Conservation (phyloP, 2,329 filamentous ascomycete genomes). For the Setomelanomma holmii region DNA sequence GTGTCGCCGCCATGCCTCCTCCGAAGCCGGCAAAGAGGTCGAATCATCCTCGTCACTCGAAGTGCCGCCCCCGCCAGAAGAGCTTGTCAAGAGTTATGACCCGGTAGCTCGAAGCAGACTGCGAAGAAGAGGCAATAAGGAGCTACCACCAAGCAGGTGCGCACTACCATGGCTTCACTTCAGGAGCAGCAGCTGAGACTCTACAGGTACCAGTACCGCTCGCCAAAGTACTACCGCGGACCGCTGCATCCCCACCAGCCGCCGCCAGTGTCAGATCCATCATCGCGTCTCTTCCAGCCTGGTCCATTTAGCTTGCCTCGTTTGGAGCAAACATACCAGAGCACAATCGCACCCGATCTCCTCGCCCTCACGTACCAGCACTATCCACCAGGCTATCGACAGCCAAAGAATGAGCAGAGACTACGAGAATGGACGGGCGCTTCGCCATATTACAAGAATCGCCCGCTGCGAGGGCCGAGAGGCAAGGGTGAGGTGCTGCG, state of each 20-base stretch:
- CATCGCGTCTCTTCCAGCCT: constrained; percentile 85
- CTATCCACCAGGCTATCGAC: constrained; percentile 76
- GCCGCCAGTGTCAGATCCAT: constrained; percentile 83
- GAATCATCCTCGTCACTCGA: constrained; percentile 58
- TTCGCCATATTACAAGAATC: constrained; percentile 93
- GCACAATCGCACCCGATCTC: constrained; percentile 84
- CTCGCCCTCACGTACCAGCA: constrained; percentile 90
- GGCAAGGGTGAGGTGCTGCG: constrained; percentile 75
- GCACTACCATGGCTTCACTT: neutral
- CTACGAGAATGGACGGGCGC: constrained; percentile 87
- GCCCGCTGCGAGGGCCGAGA: constrained; percentile 82
- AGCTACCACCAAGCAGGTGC: constrained; percentile 63
- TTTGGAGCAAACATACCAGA: constrained; percentile 87
- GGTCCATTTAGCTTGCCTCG: constrained; percentile 90
- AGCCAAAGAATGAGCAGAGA: constrained; percentile 66
- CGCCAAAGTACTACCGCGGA: constrained; percentile 93
- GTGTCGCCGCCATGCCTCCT: constrained; percentile 57
- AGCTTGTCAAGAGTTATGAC: constrained; percentile 56
- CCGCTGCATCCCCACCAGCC: constrained; percentile 92
- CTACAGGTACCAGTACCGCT: constrained; percentile 87
- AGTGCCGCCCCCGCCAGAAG: constrained; percentile 46
- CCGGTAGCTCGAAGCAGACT: constrained; percentile 55
- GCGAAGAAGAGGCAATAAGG: constrained; percentile 51
- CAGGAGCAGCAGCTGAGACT: neutral
- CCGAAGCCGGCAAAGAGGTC: constrained; percentile 54